A percentile compares a stretch with the other conserved stretches of the same genome.
Evolutionary conservation across 2,329 filamentous ascomycete genomes (phyloP).

Genomic region (Trichophyton benhamiae): DNA sequence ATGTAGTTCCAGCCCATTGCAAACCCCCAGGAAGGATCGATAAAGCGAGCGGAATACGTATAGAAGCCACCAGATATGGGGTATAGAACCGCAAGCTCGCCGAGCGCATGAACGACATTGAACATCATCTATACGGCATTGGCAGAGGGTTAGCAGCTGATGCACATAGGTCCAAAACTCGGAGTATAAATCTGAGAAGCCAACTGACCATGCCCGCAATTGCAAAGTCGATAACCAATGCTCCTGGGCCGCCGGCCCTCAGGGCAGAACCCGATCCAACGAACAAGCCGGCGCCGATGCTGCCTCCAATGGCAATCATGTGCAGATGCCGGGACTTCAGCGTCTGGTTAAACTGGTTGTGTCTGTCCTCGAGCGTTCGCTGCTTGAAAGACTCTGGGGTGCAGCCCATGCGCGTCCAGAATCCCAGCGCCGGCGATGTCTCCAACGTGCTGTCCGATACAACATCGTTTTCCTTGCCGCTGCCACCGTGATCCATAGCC

Average conservation of each 20-base stretch:
- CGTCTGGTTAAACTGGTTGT: constrained; percentile 20
- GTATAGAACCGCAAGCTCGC: constrained; percentile 50
- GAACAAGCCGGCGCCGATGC: constrained; percentile 27
- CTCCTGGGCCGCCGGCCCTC: constrained; percentile 26
- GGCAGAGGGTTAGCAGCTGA: constrained; percentile 4
- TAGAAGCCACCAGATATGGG: constrained; percentile 53
- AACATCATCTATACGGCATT: constrained; percentile 39
- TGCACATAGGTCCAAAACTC: neutral
- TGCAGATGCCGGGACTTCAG: constrained; percentile 27
- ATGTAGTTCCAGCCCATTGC: constrained; percentile 50
- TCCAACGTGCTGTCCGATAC: neutral
- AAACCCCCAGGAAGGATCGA: constrained; percentile 46
- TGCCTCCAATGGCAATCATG: constrained; percentile 29
- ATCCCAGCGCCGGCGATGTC: constrained; percentile 12
- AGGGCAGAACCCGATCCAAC: constrained; percentile 30
- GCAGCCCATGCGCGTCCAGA: constrained; percentile 30
- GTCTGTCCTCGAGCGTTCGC: constrained; percentile 16
- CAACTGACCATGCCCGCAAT: constrained; percentile 36
- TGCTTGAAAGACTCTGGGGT: constrained; percentile 30
- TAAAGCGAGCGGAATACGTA: constrained; percentile 48
- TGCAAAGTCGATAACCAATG: constrained; percentile 34
- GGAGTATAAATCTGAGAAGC: neutral
- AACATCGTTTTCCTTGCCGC: neutral
- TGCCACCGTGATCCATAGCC: neutral
- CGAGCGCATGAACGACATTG: constrained; percentile 47